Conservation (phyloP, 306 rosid genomes). For the Argentina anserina region DNA sequence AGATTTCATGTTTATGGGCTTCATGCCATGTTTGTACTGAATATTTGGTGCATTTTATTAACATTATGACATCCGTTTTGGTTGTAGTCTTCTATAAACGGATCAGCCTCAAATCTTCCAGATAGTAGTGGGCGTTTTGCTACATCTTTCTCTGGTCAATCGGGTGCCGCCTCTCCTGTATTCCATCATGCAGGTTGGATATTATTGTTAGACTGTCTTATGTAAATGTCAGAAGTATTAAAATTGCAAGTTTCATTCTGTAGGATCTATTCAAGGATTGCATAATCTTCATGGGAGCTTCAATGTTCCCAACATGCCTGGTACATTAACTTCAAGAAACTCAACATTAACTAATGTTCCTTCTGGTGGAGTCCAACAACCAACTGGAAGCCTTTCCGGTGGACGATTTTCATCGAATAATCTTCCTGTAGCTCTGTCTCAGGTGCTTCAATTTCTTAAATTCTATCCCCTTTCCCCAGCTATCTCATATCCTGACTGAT, state of each 20-base stretch:
- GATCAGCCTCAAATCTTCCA: conserved; percentile 86
- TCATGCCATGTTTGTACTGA: background rate
- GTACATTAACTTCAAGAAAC: conserved; percentile 70
- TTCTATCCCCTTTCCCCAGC: background rate
- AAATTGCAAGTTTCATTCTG: conserved; percentile 37
- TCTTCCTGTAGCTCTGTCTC: conserved; percentile 83
- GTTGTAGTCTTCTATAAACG: conserved; percentile 85
- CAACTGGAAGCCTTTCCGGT: conserved; percentile 74
- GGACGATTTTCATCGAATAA: conserved; percentile 86
- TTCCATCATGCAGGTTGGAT: conserved; percentile 89
- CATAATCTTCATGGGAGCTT: conserved; percentile 88
- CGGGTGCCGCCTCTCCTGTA: conserved; percentile 89
- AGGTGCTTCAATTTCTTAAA: too few species aligned
- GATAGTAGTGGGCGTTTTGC: conserved; percentile 80
- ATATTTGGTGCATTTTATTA: background rate
- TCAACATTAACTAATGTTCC: conserved; percentile 70
- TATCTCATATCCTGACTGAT: background rate
- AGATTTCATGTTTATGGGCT: background rate
- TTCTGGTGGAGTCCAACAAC: conserved; percentile 93
- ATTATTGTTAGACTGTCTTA: conserved; percentile 30
- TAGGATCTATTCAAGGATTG: conserved; percentile 79
- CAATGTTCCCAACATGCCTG: conserved; percentile 83
- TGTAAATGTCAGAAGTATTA: conserved; percentile 27
- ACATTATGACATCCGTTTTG: conserved; percentile 21
- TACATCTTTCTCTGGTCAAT: conserved; percentile 90